phyloP scores from a whole-genome alignment of 495 filamentous ascomycete genomes.

The Cenococcum geophilum region DNA sequence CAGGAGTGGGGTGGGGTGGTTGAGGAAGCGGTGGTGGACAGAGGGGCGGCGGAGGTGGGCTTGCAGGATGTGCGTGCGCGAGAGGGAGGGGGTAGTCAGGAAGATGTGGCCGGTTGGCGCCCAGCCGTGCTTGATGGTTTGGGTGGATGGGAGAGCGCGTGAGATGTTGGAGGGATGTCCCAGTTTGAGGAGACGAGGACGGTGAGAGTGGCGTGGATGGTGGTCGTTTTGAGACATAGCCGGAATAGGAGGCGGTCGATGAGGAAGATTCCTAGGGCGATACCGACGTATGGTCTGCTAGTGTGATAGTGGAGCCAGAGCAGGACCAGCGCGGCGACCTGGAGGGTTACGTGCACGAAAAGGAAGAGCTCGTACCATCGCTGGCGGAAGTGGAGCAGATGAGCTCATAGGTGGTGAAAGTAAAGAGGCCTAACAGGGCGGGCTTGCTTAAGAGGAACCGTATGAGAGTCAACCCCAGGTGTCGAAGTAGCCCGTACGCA shows the following conservation, averaged over 20 bases:
- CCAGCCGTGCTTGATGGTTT: conserved; percentile 47
- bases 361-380: conserved; percentile 56
- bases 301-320: conserved; percentile 49
- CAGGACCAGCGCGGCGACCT: conserved; percentile 46
- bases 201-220: conserved; percentile 42
- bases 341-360: conserved; percentile 50
- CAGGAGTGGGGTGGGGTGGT: conserved; percentile 33
- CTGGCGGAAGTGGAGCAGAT: conserved; percentile 48
- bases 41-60: conserved; percentile 59
- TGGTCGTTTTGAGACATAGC: conserved; percentile 42
- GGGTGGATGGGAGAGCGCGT: conserved; percentile 6
- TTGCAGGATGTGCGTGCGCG: conserved; percentile 44
- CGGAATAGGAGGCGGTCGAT: conserved; percentile 54
- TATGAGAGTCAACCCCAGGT: conserved; percentile 39
- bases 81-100: conserved; percentile 48
- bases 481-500: conserved; percentile 41
- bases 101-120: conserved; percentile 54
- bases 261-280: conserved; percentile 49
- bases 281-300: conserved; percentile 39
- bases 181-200: conserved; percentile 44
- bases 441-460: conserved; percentile 37
- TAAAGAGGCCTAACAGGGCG: conserved; percentile 44
- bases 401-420: conserved; percentile 47
- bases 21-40: conserved; percentile 39
- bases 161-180: conserved; percentile 16